A percentile compares a stretch with the other conserved stretches of the same genome.
phyloP scores from a whole-genome alignment of 2,329 filamentous ascomycete genomes.

The Neofusicoccum cordaticola region DNA sequence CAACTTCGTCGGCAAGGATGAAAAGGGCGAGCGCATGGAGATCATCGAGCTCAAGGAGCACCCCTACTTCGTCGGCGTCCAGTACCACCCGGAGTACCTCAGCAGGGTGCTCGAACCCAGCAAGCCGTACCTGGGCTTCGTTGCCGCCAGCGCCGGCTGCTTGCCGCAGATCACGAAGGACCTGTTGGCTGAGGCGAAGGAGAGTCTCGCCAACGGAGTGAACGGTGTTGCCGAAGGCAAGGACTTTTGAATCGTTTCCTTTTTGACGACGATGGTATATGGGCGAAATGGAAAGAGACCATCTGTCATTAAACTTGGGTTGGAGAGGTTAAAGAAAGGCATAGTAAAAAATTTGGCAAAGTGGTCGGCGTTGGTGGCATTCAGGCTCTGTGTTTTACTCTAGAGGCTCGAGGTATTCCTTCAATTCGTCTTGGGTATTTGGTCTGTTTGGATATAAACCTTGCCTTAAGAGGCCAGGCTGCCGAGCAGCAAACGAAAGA shows the following conservation, averaged over 20 bases:
- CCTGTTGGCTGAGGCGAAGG: not conserved
- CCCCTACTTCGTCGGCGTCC: conserved; percentile 80
- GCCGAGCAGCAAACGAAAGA: not conserved
- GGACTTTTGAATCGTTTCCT: not conserved
- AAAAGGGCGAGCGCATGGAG: conserved; percentile 76
- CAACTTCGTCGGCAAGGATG: conserved; percentile 75
- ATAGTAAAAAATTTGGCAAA: not conserved
- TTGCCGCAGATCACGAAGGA: conserved; percentile 4
- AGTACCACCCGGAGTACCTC: conserved; percentile 86
- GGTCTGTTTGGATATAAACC: not conserved
- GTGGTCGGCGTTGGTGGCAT: not conserved
- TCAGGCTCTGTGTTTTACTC: not conserved
- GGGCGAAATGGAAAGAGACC: not conserved
- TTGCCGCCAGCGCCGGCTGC: conserved; percentile 68
- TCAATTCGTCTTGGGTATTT: not conserved
- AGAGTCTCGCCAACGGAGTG: conserved; percentile 2
- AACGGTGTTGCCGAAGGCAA: conserved; percentile 5
- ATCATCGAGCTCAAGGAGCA: conserved; percentile 79
- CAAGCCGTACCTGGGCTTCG: conserved; percentile 77
- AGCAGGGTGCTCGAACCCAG: conserved; percentile 71
- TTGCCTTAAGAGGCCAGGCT: not conserved
- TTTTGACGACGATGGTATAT: not conserved
- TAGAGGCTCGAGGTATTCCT: not conserved
- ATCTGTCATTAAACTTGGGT: not conserved
- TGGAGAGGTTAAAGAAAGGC: not conserved